Conservation (phyloP, 2,329 filamentous ascomycete genomes). For the Elsinoe necatrix region DNA sequence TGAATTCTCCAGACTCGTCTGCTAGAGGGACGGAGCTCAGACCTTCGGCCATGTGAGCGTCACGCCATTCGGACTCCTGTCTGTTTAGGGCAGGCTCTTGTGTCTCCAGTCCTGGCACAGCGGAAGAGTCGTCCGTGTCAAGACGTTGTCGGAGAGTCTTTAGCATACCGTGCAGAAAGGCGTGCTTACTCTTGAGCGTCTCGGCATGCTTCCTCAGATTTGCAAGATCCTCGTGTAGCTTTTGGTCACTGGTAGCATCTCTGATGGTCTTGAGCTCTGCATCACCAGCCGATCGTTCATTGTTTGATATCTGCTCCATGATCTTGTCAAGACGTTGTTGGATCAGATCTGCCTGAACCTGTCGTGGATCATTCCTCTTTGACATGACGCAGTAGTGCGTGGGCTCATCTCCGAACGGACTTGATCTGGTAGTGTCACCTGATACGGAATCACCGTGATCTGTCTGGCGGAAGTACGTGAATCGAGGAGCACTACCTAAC, state of each 20-base stretch:
- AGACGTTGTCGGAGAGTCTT: constrained; percentile 49
- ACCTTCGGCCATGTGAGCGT: constrained; percentile 36
- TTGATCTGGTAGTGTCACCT: constrained; percentile 73
- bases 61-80: constrained; percentile 29
- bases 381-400: constrained; percentile 97
- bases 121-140: constrained; percentile 48
- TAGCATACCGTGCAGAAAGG: constrained; percentile 51
- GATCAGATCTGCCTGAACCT: constrained; percentile 80
- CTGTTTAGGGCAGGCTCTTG: constrained; percentile 28
- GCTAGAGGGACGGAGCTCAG: constrained; percentile 58
- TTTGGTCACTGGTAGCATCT: constrained; percentile 32
- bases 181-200: constrained; percentile 49
- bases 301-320: constrained; percentile 65
- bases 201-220: constrained; percentile 48
- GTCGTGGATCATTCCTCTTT: constrained; percentile 60
- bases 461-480: constrained; percentile 96
- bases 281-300: constrained; percentile 64
- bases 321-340: constrained; percentile 71
- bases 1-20: constrained; percentile 89
- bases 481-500: constrained; percentile 81
- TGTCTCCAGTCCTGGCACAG: constrained; percentile 36
- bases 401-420: constrained; percentile 84
- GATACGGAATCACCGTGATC: constrained; percentile 75
- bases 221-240: constrained; percentile 48
- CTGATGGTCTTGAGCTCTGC: constrained; percentile 57